These are phyloP conservation scores for Dysphania ambrosioides DNA, from an alignment of 148 eudicot species.

Conservation along the genomic window DNA sequence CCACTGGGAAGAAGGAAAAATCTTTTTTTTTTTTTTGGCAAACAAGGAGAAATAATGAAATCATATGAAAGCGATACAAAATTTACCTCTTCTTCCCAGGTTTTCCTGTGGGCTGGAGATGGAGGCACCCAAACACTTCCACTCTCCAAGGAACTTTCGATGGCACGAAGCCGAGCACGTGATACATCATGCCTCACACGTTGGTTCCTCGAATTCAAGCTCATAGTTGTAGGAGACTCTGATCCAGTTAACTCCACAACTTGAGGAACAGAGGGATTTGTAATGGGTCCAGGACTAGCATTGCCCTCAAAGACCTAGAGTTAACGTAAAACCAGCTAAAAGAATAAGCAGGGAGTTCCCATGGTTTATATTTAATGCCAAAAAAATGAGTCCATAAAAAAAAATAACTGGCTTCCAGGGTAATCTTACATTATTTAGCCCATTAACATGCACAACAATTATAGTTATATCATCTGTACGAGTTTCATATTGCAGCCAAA, in stretches of 20 bases:
- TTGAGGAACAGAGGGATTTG: conserved; percentile 61
- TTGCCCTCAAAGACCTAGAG: conserved; percentile 45
- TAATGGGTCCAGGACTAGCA: conserved; percentile 43
- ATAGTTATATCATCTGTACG: conserved; percentile 98
- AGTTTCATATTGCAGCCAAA: conserved; percentile 98
- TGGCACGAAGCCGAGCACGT: conserved; percentile 83
- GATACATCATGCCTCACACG: conserved; percentile 87
- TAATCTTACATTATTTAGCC: conserved; percentile 60
- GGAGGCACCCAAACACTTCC: conserved; percentile 88
- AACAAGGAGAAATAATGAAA: conserved; percentile 4
- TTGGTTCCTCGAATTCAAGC: conserved; percentile 56
- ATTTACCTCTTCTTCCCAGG: conserved; percentile 97
- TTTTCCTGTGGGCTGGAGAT: conserved; percentile 82
- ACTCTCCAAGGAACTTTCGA: conserved; percentile 87
- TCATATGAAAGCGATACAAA: background rate
- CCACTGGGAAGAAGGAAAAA: background rate
- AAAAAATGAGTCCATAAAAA: background rate
- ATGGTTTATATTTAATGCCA: background rate
- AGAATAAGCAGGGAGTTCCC: conserved; percentile 1
- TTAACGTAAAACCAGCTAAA: conserved; percentile 14
- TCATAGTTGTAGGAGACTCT: conserved; percentile 72
- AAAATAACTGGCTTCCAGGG: background rate
- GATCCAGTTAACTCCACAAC: conserved; percentile 73
- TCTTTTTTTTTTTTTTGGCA: too few species aligned
- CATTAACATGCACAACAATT: conserved; percentile 80